A percentile compares a stretch with the other conserved stretches of the same genome.
Evolutionary conservation across 2,329 filamentous ascomycete species (phyloP).

Genomic region (Macrophomina phaseolina): DNA sequence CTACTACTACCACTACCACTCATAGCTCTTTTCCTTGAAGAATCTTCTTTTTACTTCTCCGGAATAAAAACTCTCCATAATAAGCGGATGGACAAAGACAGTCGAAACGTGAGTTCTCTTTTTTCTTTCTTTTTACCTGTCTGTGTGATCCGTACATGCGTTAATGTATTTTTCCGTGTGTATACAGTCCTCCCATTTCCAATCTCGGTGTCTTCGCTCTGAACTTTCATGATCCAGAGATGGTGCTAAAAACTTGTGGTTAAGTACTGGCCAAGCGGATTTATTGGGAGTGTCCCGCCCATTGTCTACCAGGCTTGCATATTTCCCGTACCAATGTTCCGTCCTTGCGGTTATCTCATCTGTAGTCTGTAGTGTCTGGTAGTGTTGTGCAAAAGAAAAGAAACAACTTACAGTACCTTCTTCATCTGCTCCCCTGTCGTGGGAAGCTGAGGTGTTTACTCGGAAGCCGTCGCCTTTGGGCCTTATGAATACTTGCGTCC

Average conservation of each 20-base stretch:
- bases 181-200: no score
- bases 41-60: not conserved
- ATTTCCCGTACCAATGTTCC: not conserved
- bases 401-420: not conserved
- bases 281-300: no score
- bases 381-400: not conserved
- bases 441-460: not conserved
- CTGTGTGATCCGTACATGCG: not conserved
- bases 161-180: no score
- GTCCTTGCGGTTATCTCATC: not conserved
- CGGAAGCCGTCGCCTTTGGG: not conserved
- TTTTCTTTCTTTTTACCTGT: not conserved
- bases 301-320: no score
- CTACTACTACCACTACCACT: not conserved
- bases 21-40: not conserved
- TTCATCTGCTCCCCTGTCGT: not conserved
- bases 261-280: no score
- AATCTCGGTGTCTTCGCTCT: no score
- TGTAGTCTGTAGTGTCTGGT: slow-evolving; percentile 7
- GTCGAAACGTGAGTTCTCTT: no score
- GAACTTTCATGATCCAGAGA: no score
- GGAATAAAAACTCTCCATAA: not conserved
- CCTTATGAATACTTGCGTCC: not conserved
- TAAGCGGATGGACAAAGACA: not conserved
- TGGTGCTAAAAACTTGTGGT: no score